phyloP scores from a whole-genome alignment of 768 basidiomycete genomes.

The Tylopilus subfusipes region DNA sequence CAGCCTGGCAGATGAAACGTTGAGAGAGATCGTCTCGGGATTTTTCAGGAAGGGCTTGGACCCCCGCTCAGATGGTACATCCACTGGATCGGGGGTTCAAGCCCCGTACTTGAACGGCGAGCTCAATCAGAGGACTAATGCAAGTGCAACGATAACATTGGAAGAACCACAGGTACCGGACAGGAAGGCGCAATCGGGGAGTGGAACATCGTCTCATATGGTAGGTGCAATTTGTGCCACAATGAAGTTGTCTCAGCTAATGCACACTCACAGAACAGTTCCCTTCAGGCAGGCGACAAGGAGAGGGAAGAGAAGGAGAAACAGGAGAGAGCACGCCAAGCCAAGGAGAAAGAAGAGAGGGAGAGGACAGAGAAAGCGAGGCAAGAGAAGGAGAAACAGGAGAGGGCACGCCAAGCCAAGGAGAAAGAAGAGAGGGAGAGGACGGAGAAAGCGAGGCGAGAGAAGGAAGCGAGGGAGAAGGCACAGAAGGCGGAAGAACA shows the following conservation, averaged over 20 bases:
- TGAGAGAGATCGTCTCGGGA: constrained; percentile 33
- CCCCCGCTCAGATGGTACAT: constrained; percentile 4
- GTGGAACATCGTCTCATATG: background rate
- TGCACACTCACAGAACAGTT: background rate
- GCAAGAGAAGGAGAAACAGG: background rate
- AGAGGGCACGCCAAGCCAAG: background rate
- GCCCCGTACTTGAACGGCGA: constrained; percentile 7
- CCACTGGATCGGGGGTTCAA: constrained; percentile 22
- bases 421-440: background rate
- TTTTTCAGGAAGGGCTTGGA: constrained; percentile 29
- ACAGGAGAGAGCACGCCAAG: background rate
- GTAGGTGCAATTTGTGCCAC: constrained; percentile 2
- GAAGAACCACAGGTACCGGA: constrained; percentile 12
- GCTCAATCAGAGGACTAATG: background rate
- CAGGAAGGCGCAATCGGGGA: background rate
- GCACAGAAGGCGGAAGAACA: background rate
- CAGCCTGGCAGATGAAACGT: constrained; percentile 25
- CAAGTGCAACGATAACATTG: background rate
- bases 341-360: background rate
- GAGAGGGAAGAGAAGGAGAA: background rate
- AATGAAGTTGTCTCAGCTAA: background rate
- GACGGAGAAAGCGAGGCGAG: background rate
- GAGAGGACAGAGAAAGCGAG: background rate
- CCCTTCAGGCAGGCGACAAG: background rate
- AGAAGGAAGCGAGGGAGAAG: background rate